A percentile compares a stretch with the other conserved stretches of the same genome.
phyloP scores from a whole-genome alignment of 345 rosid species.

The Aethionema arabicum region DNA sequence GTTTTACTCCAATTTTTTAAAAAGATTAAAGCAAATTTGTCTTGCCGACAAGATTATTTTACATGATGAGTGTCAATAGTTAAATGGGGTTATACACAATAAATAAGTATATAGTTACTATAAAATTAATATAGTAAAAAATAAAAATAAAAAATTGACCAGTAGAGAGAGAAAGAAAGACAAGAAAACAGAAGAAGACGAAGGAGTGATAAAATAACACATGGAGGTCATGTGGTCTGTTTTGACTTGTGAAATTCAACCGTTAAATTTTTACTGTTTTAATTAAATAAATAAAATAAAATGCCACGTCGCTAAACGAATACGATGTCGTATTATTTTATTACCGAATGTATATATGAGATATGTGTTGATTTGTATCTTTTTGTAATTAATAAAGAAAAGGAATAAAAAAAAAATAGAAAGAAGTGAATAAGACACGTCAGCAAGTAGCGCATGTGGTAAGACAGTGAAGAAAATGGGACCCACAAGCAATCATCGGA shows the following conservation, averaged over 20 bases:
- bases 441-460: conserved; percentile 37
- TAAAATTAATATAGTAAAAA: too few species aligned
- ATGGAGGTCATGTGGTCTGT: conserved; percentile 37
- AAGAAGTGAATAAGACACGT: conserved; percentile 29
- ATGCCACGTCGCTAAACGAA: too few species aligned
- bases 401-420: neutral
- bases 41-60: conserved; percentile 70
- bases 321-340: conserved; percentile 8
- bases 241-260: conserved; percentile 27
- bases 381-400: conserved; percentile 2
- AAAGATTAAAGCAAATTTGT: conserved; percentile 18
- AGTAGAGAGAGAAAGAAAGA: conserved; percentile 12
- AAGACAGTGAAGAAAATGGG: conserved; percentile 37
- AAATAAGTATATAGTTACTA: too few species aligned
- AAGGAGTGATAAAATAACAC: conserved; percentile 21
- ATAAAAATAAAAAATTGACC: neutral
- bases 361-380: conserved; percentile 11
- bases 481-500: conserved; percentile 42
- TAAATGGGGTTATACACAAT: too few species aligned
- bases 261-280: conserved; percentile 32
- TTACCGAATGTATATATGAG: neutral
- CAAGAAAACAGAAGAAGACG: conserved; percentile 10
- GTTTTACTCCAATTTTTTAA: neutral
- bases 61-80: neutral
- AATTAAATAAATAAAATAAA: neutral